These are phyloP conservation scores for Puccinia sorghi DNA, from an alignment of 1,284 basidiomycete genomes.

Conservation along the genomic window DNA sequence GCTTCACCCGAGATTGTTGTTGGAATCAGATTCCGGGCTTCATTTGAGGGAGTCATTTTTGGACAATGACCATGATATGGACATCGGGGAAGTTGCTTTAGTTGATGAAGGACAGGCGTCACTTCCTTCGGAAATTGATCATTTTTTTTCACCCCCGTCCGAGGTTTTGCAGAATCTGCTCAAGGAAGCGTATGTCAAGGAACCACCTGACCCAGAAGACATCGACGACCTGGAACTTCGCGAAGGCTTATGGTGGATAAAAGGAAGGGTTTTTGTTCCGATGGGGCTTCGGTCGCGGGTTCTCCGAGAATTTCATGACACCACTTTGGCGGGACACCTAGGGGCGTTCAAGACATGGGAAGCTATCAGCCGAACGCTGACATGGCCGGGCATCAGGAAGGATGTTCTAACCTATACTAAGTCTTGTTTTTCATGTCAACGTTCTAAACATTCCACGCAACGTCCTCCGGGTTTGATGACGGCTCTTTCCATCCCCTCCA, in stretches of 20 bases:
- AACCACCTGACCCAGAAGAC: background rate
- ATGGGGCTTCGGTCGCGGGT: background rate
- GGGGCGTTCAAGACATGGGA: constrained; percentile 1
- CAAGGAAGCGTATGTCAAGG: background rate
- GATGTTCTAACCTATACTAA: background rate
- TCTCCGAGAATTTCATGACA: background rate
- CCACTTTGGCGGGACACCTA: background rate
- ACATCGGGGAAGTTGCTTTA: background rate
- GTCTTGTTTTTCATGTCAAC: background rate
- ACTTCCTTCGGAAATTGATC: background rate
- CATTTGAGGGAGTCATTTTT: background rate
- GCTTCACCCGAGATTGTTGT: background rate
- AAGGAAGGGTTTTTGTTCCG: background rate
- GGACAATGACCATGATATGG: background rate
- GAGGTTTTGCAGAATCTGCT: background rate
- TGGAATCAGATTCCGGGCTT: background rate
- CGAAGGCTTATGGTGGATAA: background rate
- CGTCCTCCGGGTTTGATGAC: no score
- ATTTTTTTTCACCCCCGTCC: background rate
- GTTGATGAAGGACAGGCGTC: background rate
- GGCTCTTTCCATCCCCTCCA: no score
- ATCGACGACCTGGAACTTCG: background rate
- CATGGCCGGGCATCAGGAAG: background rate
- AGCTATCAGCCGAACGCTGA: background rate
- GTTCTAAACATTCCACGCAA: background rate